Base-by-base conservation (phyloP, 768 basidiomycete genomes). In the Boletus vinaceobasis region DNA sequence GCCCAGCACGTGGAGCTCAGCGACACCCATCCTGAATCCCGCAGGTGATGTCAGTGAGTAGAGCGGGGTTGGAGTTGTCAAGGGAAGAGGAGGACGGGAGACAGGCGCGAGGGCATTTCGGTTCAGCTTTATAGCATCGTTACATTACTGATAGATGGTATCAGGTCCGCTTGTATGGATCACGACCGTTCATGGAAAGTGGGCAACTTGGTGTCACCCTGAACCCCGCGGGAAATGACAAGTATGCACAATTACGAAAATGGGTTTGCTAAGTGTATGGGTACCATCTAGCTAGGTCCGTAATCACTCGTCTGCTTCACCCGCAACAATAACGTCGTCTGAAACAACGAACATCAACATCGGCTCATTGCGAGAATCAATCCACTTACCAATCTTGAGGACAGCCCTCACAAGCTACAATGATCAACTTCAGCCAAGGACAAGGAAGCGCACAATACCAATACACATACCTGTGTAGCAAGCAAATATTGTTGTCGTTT, bases 401-500 rank as follows among this genome's bases (percentile, higher is more conserved):
- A 93, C 88, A 5, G 90, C 91, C 33, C 90, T 83, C 42, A 93
- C 90, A 55, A 93, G 81, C 85, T 89, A 53, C 37, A 57, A 36
- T 23, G 36, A 19, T 53, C 36, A 38, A n/a, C 17, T n/a, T 60
- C 26, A 62, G 51, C 37, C 21, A 31, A 19, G 29, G 35, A n/a
- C 23, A 8, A 36, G 49, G 40, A 66, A 1, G 1, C 15, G 4
- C 10, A 50, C 9, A n/a, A 4, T 9, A n/a, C 23, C 23, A 23
- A 23, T 2, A 9, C 3, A 58, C 80, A 45, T 56, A 90, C 86
- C 82, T 95, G 94, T 21, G 95, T 98, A n/a, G 97, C 97, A 39
- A 99, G 78, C 55, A 99, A 75, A 74, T 93, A 97, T 67, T 98
- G 96, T 68, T 98, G 95, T 66, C 96, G 78, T 75, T 98, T 99